A percentile compares a stretch with the other conserved stretches of the same genome.
These are phyloP conservation scores for Salvia hispanica DNA, from an alignment of 257 asterid genomes.

Conservation along the genomic window DNA sequence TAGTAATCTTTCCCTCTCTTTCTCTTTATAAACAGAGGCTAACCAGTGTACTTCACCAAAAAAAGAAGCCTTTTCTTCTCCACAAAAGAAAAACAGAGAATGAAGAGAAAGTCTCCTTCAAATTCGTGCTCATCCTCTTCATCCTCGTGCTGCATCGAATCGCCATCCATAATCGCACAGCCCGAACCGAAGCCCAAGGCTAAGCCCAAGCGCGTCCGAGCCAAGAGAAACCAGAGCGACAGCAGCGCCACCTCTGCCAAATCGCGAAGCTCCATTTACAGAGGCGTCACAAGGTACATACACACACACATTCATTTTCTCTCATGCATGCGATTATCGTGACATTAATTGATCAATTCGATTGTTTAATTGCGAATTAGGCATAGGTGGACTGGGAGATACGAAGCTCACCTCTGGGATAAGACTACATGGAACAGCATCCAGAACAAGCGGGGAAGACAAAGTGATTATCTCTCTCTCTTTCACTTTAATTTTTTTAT, in stretches of 20 bases:
- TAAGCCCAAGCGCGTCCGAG: no score
- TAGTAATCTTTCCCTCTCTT: no score
- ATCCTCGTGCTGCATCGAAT: no score
- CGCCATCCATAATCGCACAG: no score
- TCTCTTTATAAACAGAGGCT: no score
- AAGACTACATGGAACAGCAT: slow-evolving; percentile 72
- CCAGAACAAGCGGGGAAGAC: slow-evolving; percentile 88
- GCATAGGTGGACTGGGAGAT: slow-evolving; percentile 92
- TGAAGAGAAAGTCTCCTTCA: no score
- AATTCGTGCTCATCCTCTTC: no score
- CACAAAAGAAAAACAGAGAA: no score
- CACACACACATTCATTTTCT: background rate
- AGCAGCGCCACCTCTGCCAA: slow-evolving; percentile 28
- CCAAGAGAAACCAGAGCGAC: no score
- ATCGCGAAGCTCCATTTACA: slow-evolving; percentile 81
- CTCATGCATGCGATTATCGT: background rate
- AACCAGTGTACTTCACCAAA: no score
- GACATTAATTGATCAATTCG: background rate
- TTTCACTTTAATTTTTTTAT: background rate
- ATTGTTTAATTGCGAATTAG: slow-evolving; percentile 34
- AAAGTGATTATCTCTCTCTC: slow-evolving; percentile 43
- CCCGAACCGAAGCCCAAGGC: no score
- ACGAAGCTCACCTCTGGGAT: slow-evolving; percentile 96
- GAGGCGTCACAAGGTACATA: slow-evolving; percentile 87
- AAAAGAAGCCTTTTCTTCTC: no score